Evolutionary conservation across 352 stramenopile genomes (phyloP), one percentile per base, ranked within the genome.

Genomic region (Globisporangium abappressorium): DNA sequence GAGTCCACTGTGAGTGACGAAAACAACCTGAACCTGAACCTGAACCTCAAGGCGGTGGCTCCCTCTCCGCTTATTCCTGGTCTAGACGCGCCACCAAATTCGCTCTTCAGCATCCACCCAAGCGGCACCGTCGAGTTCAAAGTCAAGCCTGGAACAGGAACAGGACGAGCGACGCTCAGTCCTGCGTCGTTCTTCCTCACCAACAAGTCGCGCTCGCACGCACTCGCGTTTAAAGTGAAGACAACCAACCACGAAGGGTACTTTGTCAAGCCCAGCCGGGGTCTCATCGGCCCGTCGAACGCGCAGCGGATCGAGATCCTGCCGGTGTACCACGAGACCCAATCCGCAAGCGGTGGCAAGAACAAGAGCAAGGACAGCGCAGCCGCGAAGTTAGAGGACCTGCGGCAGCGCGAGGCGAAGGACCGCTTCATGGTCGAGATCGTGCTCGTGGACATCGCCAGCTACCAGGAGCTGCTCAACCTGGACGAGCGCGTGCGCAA

Each of bases 231-330:
- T 60, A 93, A 92, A 64, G 76, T 94, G 65, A 90, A 89, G 69
- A 94, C 84, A 20, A 91, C 86, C 8, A 92, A 94, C 71, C 82
- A 89, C 55, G 78, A 74, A 3, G 84, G 81, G 2, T 94, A 94
- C 63, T 84, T 84, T 30, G 83, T 94, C 12, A 87, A 92, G 58
- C 86, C 86, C n/a, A 84, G 74, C 30, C 74, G 79, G 53, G 86
- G 86, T 1, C 60, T 93, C 36, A 85, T 94, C 20, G 77, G 70
- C 0, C 67, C 79, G n/a, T 84, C 79, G 3, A 90, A 76, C 55
- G 79, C 79, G 9, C 81, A 90, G 62, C 71, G 81, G 64, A 70
- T 94, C 41, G 72, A 89, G n/a, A 73, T 93, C 20, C 75, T 78
- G 18, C 60, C 91, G 15, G 88, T 79, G 5, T 65, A 70, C 11